Base-by-base conservation (phyloP, 441 rosid genomes). In the Breynia disticha region DNA sequence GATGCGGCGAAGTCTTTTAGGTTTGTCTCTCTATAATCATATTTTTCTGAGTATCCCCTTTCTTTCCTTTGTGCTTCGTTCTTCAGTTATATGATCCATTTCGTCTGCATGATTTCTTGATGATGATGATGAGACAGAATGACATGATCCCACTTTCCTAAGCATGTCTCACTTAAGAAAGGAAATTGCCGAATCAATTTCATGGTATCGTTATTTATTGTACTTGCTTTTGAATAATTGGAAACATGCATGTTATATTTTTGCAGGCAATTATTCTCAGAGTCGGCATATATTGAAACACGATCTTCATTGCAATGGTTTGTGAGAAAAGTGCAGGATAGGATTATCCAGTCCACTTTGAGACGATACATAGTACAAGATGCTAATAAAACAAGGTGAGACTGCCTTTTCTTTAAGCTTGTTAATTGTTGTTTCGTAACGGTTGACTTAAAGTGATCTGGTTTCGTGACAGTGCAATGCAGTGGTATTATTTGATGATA, bases 1-100 rank as follows among this genome's bases (percentile, higher is more conserved):
- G 93, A 83, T 66, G 87, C 83, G 54, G 71, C 86, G 52, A 84
- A 86, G 70, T 72, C 89, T 60, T 80, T 71, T 83, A 87, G 98
- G 97, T 93, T 59, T 66, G 76, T 64, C 19, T 1, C 16, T 22
- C 60, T 51, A 22, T 52, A 45, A 45, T 62, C 49, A 42, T 18
- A 15, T 46, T 71, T 60, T 14, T 7, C 16, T 1, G 10, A 2
- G 3, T 21, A 20, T 53, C 18, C 13, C 39, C 10, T 51, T 28
- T 28, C 19, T 32, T 10, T 13, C 44, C 32, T 11, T 15, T 24
- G 16, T 51, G n/a, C 15, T 44, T 43, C 12, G 0, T 20, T 19
- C 50, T 52, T 19, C 32, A 18, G 43, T 15, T 32, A 22, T 22
- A 39, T n/a, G n/a, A 1, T 15, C 21, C 14, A 24, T 24, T 38